phyloP scores from a whole-genome alignment of 2,329 filamentous ascomycete species.

The Penicillium palitans region DNA sequence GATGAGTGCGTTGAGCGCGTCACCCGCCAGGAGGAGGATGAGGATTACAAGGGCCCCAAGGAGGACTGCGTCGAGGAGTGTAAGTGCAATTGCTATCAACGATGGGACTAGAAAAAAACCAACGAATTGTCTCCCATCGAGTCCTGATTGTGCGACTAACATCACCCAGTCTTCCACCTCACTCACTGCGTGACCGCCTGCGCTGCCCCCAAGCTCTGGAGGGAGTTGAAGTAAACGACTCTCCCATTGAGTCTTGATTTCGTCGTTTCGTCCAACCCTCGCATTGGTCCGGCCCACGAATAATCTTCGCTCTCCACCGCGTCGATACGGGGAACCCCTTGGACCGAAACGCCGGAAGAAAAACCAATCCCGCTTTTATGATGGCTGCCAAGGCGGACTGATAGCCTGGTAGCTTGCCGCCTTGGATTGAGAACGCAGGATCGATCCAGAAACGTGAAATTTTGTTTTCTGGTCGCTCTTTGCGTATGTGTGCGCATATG shows the following conservation, averaged over 20 bases:
- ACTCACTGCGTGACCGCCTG: constrained; percentile 91
- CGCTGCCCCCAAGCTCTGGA: constrained; percentile 94
- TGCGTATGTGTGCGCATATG: constrained; percentile 24
- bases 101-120: not conserved
- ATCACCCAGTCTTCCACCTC: constrained; percentile 87
- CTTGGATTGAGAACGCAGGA: constrained; percentile 25
- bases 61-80: constrained; percentile 99
- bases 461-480: constrained; percentile 14
- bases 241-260: constrained; percentile 12
- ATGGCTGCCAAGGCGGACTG: constrained; percentile 18
- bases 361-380: constrained; percentile 19
- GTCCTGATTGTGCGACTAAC: constrained; percentile 13
- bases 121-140: not conserved
- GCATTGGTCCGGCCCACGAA: constrained; percentile 12
- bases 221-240: constrained; percentile 76
- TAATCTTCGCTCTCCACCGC: not conserved
- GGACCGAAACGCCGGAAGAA: constrained; percentile 10
- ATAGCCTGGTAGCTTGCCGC: constrained; percentile 24
- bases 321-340: constrained; percentile 9
- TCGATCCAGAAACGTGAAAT: constrained; percentile 5
- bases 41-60: constrained; percentile 69
- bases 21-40: constrained; percentile 64
- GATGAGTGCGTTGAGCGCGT: constrained; percentile 98
- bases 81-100: constrained; percentile 55
- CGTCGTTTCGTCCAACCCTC: constrained; percentile 15